Conservation (phyloP, 345 rosid species). For the Dipteronia sinensis region DNA sequence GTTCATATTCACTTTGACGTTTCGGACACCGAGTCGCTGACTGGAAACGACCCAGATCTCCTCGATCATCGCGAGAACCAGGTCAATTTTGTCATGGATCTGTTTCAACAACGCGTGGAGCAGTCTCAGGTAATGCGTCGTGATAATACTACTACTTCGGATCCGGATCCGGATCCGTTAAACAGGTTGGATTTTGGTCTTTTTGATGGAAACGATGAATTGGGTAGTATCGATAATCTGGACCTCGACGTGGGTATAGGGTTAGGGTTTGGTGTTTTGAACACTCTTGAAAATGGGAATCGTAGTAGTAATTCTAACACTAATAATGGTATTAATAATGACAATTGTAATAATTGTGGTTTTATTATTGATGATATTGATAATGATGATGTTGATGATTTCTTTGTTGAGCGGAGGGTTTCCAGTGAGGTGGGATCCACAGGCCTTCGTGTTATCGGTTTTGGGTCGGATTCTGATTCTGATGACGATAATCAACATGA, state of each 20-base stretch:
- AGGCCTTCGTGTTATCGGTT: conserved; percentile 39
- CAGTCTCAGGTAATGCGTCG: conserved; percentile 57
- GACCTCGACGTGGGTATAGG: conserved; percentile 52
- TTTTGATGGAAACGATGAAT: conserved; percentile 37
- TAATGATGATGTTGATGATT: conserved; percentile 48
- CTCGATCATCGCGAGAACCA: conserved; percentile 56
- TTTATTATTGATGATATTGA: conserved; percentile 33
- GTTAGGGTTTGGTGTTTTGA: conserved; percentile 47
- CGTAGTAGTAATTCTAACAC: conserved; percentile 6
- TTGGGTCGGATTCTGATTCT: conserved; percentile 51
- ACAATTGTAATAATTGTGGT: conserved; percentile 21
- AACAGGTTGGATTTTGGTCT: conserved; percentile 44
- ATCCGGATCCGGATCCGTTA: conserved; percentile 45
- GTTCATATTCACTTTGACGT: conserved; percentile 19
- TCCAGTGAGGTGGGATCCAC: conserved; percentile 39
- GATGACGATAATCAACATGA: conserved; percentile 33
- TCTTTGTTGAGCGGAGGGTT: conserved; percentile 52
- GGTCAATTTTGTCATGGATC: conserved; percentile 84
- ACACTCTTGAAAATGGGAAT: conserved; percentile 27
- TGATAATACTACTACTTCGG: conserved; percentile 25
- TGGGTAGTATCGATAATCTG: conserved; percentile 34
- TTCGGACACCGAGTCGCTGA: conserved; percentile 37
- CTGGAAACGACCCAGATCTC: conserved; percentile 43
- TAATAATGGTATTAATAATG: background rate
- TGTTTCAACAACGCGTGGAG: conserved; percentile 88